A percentile compares a stretch with the other conserved stretches of the same genome.
Evolutionary conservation across 2,329 filamentous ascomycete species (phyloP).

Genomic region (Nemania bipapillata): DNA sequence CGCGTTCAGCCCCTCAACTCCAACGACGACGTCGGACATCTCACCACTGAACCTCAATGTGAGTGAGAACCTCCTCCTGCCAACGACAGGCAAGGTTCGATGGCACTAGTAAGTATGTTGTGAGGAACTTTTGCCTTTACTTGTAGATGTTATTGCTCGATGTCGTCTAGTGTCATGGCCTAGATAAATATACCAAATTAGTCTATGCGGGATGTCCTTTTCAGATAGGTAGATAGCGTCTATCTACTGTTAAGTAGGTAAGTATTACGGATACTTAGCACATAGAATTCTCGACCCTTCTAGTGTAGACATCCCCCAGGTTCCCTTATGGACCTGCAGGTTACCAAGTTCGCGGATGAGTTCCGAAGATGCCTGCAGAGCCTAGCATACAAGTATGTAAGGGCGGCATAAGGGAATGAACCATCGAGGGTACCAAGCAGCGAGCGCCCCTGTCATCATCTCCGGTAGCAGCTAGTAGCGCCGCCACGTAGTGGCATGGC

Average conservation of each 20-base stretch:
- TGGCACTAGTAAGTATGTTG: not conserved
- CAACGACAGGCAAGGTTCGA: not conserved
- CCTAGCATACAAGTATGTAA: too few relatives aligned
- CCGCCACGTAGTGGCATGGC: not conserved
- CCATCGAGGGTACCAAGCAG: constrained; percentile 2
- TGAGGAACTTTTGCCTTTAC: not conserved
- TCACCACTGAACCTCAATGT: not conserved
- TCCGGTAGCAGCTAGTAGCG: constrained; percentile 10
- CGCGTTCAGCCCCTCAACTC: not conserved
- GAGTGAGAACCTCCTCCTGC: not conserved
- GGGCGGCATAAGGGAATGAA: not conserved
- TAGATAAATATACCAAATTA: not conserved
- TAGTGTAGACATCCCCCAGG: not conserved
- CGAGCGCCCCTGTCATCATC: constrained; percentile 15
- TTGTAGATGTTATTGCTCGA: not conserved
- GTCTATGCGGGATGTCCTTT: not conserved
- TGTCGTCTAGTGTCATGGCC: not conserved
- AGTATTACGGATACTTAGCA: too few relatives aligned
- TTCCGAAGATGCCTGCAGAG: not conserved
- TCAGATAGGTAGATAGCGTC: too few relatives aligned
- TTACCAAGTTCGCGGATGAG: not conserved
- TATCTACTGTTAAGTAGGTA: too few relatives aligned
- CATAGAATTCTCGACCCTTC: constrained; percentile 3
- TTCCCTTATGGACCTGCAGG: not conserved
- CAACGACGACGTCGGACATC: too few relatives aligned